Base-by-base conservation (phyloP, 176 grass and related monocot species). In the Ensete ventricosum region DNA sequence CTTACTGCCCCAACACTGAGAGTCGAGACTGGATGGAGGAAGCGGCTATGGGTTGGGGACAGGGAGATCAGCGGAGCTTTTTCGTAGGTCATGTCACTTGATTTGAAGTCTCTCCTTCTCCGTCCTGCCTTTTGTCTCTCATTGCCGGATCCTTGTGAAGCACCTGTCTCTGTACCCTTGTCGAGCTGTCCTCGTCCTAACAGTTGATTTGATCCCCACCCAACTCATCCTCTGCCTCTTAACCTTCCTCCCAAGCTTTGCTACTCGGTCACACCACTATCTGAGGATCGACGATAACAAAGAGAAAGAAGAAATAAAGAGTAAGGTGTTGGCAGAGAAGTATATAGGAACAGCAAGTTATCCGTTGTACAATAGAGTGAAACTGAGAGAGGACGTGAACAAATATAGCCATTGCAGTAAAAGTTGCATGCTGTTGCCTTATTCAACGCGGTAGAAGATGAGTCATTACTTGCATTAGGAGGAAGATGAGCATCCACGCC, bases 71-170 rank as follows among this genome's bases (percentile, higher is more conserved):
- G 13, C 34, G 34, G 34, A 58, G 57, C 57, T 60, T 73, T 54
- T 55, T 14, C 11, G 11, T 54, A n/a, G 52, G 12, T 9, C 52
- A 53, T 9, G 21, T 73, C 20, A 73, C 71, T 54, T 73, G 71
- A 54, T 73, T 73, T 73, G 22, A 73, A 24, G 54, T 73, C 52
- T 73, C 27, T 73, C 51, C 71, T 73, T 73, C 71, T 17, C 52
- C 52, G 22, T 73, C 52, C 52, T 55, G 34, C 52, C 24, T 50
- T 54, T 73, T 60, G 57, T 60, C 57, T 60, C 57, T 60, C 57
- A 8, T 55, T 53, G 21, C 51, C 71, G 71, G 71, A 54, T 55
- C 11, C 54, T 73, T 55, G 71, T 73, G 52, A 25, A 73, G 51
- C 71, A 23, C 51, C 50, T 54, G 71, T 55, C 71, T 53, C 8